Conservation (phyloP, 305 asterid genomes). For the Fraxinus paxiana region DNA sequence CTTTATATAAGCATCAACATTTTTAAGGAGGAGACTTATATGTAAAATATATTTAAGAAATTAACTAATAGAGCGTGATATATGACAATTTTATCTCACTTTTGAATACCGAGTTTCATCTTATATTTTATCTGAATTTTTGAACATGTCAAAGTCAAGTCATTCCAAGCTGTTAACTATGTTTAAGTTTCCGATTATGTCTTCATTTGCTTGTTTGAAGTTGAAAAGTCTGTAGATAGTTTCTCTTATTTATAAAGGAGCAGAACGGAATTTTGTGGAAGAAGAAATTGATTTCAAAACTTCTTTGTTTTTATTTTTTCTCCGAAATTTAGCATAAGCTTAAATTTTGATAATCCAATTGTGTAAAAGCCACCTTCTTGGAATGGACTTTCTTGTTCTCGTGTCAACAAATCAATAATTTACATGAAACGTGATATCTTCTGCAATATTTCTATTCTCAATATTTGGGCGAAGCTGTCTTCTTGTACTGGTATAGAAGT, state of each 20-base stretch:
- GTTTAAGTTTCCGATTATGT: neutral
- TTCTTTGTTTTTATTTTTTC: neutral
- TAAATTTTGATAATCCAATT: neutral
- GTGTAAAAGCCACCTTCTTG: neutral
- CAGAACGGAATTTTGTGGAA: neutral
- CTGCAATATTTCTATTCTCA: neutral
- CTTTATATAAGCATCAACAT: neutral
- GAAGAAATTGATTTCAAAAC: neutral
- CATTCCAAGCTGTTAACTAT: neutral
- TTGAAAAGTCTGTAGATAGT: neutral
- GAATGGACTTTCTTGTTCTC: neutral
- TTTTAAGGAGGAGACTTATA: neutral
- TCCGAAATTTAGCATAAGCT: neutral
- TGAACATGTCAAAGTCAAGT: neutral
- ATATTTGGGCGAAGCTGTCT: neutral
- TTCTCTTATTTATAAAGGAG: neutral
- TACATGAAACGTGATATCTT: neutral
- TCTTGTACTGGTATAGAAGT: constrained; percentile 5
- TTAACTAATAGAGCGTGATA: neutral
- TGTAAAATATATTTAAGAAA: neutral
- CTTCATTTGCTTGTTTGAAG: neutral
- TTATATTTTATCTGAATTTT: neutral
- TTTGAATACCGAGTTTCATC: neutral
- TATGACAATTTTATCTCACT: neutral
- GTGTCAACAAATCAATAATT: neutral